Evolutionary conservation across 2,329 filamentous ascomycete genomes (phyloP).

Genomic region (Xylariaceae sp.): DNA sequence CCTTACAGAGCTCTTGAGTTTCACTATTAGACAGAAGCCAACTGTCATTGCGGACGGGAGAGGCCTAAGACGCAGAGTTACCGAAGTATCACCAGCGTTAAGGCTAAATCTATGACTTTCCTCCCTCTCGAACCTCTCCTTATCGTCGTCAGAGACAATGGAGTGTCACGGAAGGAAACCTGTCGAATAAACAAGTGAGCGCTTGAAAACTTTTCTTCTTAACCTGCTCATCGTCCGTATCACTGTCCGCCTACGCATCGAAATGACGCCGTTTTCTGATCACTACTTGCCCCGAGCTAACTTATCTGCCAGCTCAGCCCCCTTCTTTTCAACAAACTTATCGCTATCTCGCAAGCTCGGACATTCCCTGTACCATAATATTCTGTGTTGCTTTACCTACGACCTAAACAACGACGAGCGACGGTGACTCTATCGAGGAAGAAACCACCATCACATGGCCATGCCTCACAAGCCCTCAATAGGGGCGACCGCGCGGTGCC

Average conservation of each 20-base stretch:
- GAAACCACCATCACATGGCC: background rate
- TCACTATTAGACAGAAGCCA: background rate
- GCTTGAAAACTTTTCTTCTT: background rate
- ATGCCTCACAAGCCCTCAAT: slow-evolving; percentile 6
- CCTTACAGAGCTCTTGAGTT: too few relatives aligned
- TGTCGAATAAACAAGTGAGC: background rate
- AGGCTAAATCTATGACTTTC: background rate
- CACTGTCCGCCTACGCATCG: background rate
- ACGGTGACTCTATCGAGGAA: too few relatives aligned
- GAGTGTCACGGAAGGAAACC: background rate
- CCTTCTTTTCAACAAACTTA: too few relatives aligned
- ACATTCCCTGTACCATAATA: too few relatives aligned
- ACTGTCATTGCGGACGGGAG: background rate
- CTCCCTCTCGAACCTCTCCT: background rate
- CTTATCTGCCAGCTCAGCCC: too few relatives aligned
- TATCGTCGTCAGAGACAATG: background rate
- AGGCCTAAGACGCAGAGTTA: background rate
- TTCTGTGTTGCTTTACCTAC: background rate
- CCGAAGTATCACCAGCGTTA: background rate
- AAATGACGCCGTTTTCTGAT: background rate
- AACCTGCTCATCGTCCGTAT: background rate
- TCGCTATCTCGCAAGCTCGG: too few relatives aligned
- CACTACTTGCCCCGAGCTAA: background rate
- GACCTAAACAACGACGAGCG: too few relatives aligned
- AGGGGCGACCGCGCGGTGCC: slow-evolving; percentile 9